Evolutionary conservation across 2,329 filamentous ascomycete species (phyloP).

Genomic region (Aureobasidium sp.): DNA sequence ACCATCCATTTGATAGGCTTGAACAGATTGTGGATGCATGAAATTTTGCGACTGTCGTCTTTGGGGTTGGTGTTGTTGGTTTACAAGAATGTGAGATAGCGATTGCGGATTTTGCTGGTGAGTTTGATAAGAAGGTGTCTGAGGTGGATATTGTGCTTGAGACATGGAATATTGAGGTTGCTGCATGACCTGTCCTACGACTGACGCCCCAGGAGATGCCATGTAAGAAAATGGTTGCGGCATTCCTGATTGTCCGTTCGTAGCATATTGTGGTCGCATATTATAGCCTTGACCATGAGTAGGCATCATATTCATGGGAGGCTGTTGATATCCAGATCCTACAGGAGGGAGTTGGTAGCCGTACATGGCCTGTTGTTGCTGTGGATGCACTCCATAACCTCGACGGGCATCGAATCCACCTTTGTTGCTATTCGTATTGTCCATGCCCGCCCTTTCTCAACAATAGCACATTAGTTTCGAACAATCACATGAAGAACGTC

Average conservation of each 20-base stretch:
- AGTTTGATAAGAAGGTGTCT: slow-evolving; percentile 30
- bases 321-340: slow-evolving; percentile 14
- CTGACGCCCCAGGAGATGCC: background rate
- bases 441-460: slow-evolving; percentile 2
- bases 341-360: slow-evolving; percentile 4
- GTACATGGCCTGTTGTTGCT: slow-evolving; percentile 13
- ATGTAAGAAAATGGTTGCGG: background rate
- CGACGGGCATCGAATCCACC: slow-evolving; percentile 4
- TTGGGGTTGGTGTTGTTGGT: slow-evolving; percentile 31
- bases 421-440: slow-evolving; percentile 8
- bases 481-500: slow-evolving; percentile 5
- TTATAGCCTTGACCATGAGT: slow-evolving; percentile 1
- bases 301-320: slow-evolving; percentile 23
- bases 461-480: background rate
- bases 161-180: slow-evolving; percentile 11
- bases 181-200: slow-evolving; percentile 7
- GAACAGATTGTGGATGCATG: slow-evolving; percentile 16
- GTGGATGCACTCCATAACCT: slow-evolving; percentile 5
- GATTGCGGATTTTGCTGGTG: slow-evolving; percentile 31
- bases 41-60: slow-evolving; percentile 27
- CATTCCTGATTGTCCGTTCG: background rate
- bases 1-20: slow-evolving; percentile 12
- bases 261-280: slow-evolving; percentile 21
- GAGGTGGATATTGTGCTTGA: slow-evolving; percentile 14
- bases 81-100: slow-evolving; percentile 28